Evolutionary conservation across 495 filamentous ascomycete species (phyloP).

Genomic region (Xylaria castorea): DNA sequence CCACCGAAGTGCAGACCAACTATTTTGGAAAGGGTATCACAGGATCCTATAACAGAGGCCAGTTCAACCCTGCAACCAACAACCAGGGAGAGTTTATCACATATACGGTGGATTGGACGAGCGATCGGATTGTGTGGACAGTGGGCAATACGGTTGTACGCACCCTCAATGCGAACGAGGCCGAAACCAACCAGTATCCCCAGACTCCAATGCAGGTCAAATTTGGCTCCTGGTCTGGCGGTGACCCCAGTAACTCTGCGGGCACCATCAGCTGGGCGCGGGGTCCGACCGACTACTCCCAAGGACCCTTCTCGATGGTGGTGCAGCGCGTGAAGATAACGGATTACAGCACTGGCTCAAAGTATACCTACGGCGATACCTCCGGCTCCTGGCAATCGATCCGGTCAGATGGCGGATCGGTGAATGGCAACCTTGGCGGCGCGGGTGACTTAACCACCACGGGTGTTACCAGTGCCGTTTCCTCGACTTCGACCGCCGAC

Average conservation of each 20-base stretch:
- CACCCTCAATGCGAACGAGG: conserved; percentile 63
- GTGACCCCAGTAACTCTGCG: conserved; percentile 71
- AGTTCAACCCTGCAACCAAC: conserved; percentile 67
- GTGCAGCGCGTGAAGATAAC: conserved; percentile 76
- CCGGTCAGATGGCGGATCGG: conserved; percentile 55
- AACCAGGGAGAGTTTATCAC: conserved; percentile 77
- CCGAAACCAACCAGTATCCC: conserved; percentile 74
- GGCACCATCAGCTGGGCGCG: conserved; percentile 90
- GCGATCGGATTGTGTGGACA: conserved; percentile 78
- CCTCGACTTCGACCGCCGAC: conserved; percentile 39
- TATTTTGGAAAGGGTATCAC: conserved; percentile 93
- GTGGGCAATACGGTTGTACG: conserved; percentile 76
- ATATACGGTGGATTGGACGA: conserved; percentile 90
- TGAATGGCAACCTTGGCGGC: conserved; percentile 65
- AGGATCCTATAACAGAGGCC: conserved; percentile 72
- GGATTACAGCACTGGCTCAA: conserved; percentile 88
- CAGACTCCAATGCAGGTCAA: conserved; percentile 91
- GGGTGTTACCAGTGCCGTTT: conserved; percentile 50
- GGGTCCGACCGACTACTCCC: conserved; percentile 77
- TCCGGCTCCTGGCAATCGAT: conserved; percentile 77
- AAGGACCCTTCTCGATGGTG: conserved; percentile 85
- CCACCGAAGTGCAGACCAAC: conserved; percentile 79
- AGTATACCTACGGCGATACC: conserved; percentile 79
- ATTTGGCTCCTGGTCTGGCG: conserved; percentile 86
- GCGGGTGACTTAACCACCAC: conserved; percentile 58